Conservation (phyloP, 2,329 filamentous ascomycete species). For the Niveomyces coronatus region DNA sequence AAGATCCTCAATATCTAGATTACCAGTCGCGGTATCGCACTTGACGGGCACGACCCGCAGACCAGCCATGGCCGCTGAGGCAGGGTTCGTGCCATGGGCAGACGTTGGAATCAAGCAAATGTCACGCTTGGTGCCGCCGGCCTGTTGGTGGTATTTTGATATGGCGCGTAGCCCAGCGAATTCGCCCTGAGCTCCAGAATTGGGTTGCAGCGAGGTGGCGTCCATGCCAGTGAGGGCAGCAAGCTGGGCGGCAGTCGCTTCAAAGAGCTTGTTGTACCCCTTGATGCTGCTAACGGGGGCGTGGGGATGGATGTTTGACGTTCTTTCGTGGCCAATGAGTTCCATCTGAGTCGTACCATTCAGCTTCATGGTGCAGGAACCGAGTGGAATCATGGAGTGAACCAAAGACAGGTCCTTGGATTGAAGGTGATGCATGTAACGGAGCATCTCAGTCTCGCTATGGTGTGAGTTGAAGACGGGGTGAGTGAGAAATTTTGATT, state of each 20-base stretch:
- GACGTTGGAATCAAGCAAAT: conserved; percentile 93
- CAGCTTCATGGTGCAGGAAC: conserved; percentile 97
- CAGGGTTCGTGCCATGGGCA: conserved; percentile 91
- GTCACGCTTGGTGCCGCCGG: conserved; percentile 62
- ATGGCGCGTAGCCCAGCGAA: conserved; percentile 86
- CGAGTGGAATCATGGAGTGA: conserved; percentile 95
- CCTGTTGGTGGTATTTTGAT: conserved; percentile 67
- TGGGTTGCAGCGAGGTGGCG: conserved; percentile 82
- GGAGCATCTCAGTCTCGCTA: conserved; percentile 86
- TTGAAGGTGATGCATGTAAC: conserved; percentile 87
- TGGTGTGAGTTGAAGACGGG: conserved; percentile 92
- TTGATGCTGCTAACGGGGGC: conserved; percentile 50
- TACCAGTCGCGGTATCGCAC: conserved; percentile 77
- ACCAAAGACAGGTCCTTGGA: conserved; percentile 90
- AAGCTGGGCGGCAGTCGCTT: conserved; percentile 64
- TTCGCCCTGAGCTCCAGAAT: conserved; percentile 92
- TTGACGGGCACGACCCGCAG: conserved; percentile 92
- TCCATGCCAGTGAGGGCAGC: conserved; percentile 82
- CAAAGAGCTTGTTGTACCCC: conserved; percentile 62
- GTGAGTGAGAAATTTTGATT: conserved; percentile 70
- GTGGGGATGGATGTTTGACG: conserved; percentile 75
- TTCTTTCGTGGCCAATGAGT: conserved; percentile 66
- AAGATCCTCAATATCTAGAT: conserved; percentile 79
- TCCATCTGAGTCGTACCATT: conserved; percentile 93
- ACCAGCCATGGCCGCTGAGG: conserved; percentile 88